Base-by-base conservation (phyloP, 495 filamentous ascomycete genomes). In the Tetracladium marchalianum region DNA sequence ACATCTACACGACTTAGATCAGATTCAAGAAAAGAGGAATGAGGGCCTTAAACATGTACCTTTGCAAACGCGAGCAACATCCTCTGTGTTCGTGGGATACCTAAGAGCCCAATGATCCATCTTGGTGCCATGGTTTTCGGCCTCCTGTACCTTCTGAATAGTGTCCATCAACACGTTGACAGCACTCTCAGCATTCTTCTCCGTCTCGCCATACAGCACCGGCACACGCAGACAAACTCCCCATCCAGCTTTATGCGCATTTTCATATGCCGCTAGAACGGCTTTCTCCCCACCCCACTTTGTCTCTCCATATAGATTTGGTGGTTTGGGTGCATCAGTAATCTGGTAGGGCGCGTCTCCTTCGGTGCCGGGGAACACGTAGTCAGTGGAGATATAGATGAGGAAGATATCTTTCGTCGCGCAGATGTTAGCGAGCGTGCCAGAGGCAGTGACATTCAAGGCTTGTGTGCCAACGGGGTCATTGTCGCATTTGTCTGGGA, bases 321-420 rank as follows among this genome's bases (percentile, higher is more conserved):
- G 78, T 4, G 90, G 87, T 3, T 72, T 66, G 0, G 84, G 75
- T 16, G 66, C 53, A 3, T 80, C 70, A 49, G 80, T 72, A 2
- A 73, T 66, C 54, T 82, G 77, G 61, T 95, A 95, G 3, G 90
- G 90, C 11, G 89, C 90, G 19, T 90, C 82, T n/a, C 87, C 85
- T 27, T 80, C 81, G 15, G 54, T 70, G 12, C 90, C 90, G 1
- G 87, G 67, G 59, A 96, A 96, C 36, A 96, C 87, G 61, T 96
- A 96, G 67, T 96, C 90, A 35, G 90, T 95, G 0, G 86, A 92
- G 59, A 96, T 94, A 70, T 95, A 95, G 59, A 95, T 77, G 27
- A 95, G 71, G 41, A 94, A 60, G 50, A 81, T 77, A n/a, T 62
- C 63, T 10, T 78, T 75, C 12, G 66, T 54, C 13, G 78, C 72